Base-by-base conservation (phyloP, 108 stramenopile species). In the Fistulifera solaris region DNA sequence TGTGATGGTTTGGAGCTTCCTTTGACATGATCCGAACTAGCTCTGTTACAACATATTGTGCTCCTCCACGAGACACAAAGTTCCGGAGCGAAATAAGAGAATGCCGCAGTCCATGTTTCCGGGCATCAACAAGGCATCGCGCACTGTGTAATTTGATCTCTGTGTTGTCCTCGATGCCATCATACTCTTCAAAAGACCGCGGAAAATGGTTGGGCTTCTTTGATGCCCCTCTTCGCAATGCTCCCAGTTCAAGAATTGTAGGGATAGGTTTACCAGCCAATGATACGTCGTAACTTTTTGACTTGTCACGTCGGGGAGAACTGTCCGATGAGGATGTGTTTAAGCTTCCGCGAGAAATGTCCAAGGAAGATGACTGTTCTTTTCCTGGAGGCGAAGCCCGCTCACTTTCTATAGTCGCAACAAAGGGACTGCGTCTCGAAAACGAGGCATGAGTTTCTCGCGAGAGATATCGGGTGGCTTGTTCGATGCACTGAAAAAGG, bases 81-180 rank as follows among this genome's bases (percentile, higher is more conserved):
- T 66, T 65, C 6, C 59, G 17, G 27, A 72, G 40, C 70, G 46
- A 8, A 4, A 21, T 6, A 45, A 3, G 16, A 17, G 16, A 19
- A 19, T 45, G 16, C 4, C 3, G 19, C 19, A 92, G 53, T 6
- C 90, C 90, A 12, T 78, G 56, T 5, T 35, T 52, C 11, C 86
- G 70, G 14, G 90, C 83, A 14, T 48, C 44, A 48, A 70, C 71
- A 50, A 92, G 64, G 13, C 70, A 62, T 49, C 53, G 53, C 10
- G 90, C 86, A 26, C 78, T 48, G 8, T 54, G 48, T 18, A 92
- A 58, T 54, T 92, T 92, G 25, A 66, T 43, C 66, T 87, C 85
- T 0, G 83, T 68, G 35, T 69, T 62, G 27, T 76, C 78, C 10
- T 72, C 71, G 16, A 17, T 6, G 44, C 19, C 19, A 21, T 45